These are phyloP conservation scores for Fusarium illudens DNA, from an alignment of 2,329 filamentous ascomycete species.

Conservation along the genomic window DNA sequence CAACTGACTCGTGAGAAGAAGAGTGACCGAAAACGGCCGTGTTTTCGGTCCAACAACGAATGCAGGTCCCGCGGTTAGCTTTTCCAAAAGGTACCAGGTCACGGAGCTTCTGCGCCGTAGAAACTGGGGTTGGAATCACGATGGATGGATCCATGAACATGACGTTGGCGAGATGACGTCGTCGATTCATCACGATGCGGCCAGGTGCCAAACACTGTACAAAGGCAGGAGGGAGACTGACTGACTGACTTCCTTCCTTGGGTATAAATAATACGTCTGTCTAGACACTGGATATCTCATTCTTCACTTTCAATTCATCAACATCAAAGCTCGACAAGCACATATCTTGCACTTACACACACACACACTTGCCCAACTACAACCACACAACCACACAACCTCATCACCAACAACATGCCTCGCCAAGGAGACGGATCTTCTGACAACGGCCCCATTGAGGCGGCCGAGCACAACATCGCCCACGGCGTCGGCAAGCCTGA, in stretches of 20 bases:
- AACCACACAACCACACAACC: conserved; percentile 4
- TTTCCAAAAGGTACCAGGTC: background rate
- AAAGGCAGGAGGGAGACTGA: background rate
- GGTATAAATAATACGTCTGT: conserved; percentile 27
- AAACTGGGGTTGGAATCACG: background rate
- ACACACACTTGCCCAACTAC: background rate
- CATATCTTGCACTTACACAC: background rate
- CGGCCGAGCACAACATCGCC: conserved; percentile 51
- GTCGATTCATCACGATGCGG: conserved; percentile 30
- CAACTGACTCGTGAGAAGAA: background rate
- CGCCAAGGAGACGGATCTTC: conserved; percentile 58
- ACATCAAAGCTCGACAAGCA: background rate
- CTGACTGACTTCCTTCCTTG: background rate
- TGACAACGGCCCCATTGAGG: conserved; percentile 56
- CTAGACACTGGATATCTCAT: background rate
- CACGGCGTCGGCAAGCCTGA: conserved; percentile 54
- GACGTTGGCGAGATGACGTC: conserved; percentile 36
- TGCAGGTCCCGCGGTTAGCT: background rate
- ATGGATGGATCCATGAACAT: conserved; percentile 4
- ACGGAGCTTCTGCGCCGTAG: background rate
- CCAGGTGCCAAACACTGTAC: conserved; percentile 7
- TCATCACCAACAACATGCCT: conserved; percentile 63
- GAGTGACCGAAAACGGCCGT: background rate
- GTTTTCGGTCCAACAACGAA: background rate
- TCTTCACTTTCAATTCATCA: conserved; percentile 13